Evolutionary conservation across 31 red algal genomes (phyloP).

Genomic region (Bonnemaisonia californica): DNA sequence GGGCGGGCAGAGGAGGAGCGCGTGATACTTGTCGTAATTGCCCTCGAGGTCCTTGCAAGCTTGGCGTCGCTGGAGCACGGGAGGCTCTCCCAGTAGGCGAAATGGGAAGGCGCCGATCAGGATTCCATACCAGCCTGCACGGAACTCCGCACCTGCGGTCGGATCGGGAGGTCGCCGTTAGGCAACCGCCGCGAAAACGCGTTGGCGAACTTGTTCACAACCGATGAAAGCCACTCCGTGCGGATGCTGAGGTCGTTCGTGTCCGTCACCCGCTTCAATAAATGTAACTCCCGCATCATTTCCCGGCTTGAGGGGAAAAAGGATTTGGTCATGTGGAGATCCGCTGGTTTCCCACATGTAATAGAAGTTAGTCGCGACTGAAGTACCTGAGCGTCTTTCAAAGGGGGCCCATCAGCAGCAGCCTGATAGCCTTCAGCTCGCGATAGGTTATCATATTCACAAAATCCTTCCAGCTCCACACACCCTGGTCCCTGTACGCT

Average conservation of each 20-base stretch:
- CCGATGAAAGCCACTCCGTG: too few relatives aligned
- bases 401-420: background rate
- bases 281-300: slow-evolving; percentile 23
- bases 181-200: too few relatives aligned
- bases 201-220: too few relatives aligned
- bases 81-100: too few relatives aligned
- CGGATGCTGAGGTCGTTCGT: too few relatives aligned
- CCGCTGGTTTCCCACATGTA: slow-evolving; percentile 37
- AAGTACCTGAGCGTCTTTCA: background rate
- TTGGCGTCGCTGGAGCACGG: too few relatives aligned
- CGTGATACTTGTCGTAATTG: too few relatives aligned
- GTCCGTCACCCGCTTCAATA: slow-evolving; percentile 6
- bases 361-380: background rate
- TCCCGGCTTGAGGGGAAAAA: slow-evolving; percentile 8
- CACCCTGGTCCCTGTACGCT: background rate
- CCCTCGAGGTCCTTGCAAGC: too few relatives aligned
- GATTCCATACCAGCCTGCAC: too few relatives aligned
- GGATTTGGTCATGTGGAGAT: slow-evolving; percentile 2
- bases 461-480: slow-evolving; percentile 38
- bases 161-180: too few relatives aligned
- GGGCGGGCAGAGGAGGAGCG: slow-evolving; percentile 46
- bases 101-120: too few relatives aligned
- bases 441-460: slow-evolving; percentile 1
- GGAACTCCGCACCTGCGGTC: too few relatives aligned
- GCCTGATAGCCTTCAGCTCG: slow-evolving; percentile 14